A percentile compares a stretch with the other conserved stretches of the same genome.
These are phyloP conservation scores for Chlorella sp. DNA, from an alignment of 139 green algal genomes.

Conservation along the genomic window DNA sequence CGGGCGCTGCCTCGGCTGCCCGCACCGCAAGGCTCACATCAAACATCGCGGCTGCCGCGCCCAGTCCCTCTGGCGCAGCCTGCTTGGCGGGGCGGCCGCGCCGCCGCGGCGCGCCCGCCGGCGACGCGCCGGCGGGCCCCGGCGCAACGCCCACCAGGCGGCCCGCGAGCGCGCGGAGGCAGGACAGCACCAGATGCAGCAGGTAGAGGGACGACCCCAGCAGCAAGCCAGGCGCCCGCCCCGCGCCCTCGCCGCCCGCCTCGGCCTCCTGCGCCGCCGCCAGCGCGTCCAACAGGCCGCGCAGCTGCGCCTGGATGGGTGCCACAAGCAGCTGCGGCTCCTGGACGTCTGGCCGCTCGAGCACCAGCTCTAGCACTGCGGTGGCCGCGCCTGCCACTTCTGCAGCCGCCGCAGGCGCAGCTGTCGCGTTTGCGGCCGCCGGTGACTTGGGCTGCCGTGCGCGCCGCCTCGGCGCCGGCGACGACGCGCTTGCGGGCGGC, in stretches of 20 bases:
- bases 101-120: too few relatives aligned
- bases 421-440: background rate
- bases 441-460: background rate
- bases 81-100: too few relatives aligned
- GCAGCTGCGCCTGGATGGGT: constrained; percentile 28
- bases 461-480: background rate
- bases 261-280: background rate
- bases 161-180: constrained; percentile 41
- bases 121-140: background rate
- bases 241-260: background rate
- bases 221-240: background rate
- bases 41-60: too few relatives aligned
- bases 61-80: too few relatives aligned
- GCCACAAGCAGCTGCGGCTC: constrained; percentile 26
- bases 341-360: constrained; percentile 55
- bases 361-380: constrained; percentile 63
- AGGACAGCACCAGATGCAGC: constrained; percentile 56
- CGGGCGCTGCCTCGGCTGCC: constrained; percentile 50
- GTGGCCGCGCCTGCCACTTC: constrained; percentile 9
- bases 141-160: background rate
- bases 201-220: constrained; percentile 57
- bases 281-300: constrained; percentile 28
- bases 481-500: background rate
- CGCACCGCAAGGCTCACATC: constrained; percentile 63
- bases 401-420: constrained; percentile 2